A percentile compares a stretch with the other conserved stretches of the same genome.
Evolutionary conservation across 1,284 basidiomycete species (phyloP).

Genomic region (Cryptococcus sp.): DNA sequence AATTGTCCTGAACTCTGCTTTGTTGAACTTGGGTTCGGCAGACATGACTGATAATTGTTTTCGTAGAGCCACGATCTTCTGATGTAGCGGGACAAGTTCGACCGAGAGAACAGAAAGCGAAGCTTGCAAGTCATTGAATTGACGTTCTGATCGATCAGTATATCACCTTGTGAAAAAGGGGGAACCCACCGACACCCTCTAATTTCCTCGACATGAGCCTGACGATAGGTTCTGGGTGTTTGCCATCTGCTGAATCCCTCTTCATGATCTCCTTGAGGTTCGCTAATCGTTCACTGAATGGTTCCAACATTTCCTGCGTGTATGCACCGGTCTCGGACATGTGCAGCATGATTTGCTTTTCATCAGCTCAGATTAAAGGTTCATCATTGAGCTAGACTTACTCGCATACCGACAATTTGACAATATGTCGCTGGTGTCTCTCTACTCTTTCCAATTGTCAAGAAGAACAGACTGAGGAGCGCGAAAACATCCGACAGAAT

Average conservation of each 20-base stretch:
- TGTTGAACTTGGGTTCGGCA: constrained; percentile 76
- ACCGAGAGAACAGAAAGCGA: constrained; percentile 77
- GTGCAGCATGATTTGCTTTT: constrained; percentile 83
- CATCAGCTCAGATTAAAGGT: background rate
- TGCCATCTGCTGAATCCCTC: constrained; percentile 71
- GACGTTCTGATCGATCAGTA: constrained; percentile 56
- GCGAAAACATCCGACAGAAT: constrained; percentile 90
- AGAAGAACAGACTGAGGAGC: constrained; percentile 83
- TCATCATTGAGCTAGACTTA: constrained; percentile 52
- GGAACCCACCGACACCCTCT: constrained; percentile 76
- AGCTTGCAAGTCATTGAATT: constrained; percentile 71
- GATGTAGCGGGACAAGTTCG: constrained; percentile 84
- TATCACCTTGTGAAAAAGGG: background rate
- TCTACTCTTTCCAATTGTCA: constrained; percentile 87
- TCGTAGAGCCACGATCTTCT: constrained; percentile 80
- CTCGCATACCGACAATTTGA: constrained; percentile 87
- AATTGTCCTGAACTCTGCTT: constrained; percentile 82
- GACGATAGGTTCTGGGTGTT: constrained; percentile 80
- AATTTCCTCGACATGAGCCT: constrained; percentile 87
- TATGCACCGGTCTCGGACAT: constrained; percentile 92
- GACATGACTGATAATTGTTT: constrained; percentile 85
- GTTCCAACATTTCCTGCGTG: constrained; percentile 79
- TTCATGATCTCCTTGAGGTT: constrained; percentile 79
- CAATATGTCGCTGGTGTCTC: constrained; percentile 90
- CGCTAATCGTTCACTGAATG: constrained; percentile 72